Evolutionary conservation across 1,284 basidiomycete species (phyloP).

Genomic region (Trichosporon sp.): DNA sequence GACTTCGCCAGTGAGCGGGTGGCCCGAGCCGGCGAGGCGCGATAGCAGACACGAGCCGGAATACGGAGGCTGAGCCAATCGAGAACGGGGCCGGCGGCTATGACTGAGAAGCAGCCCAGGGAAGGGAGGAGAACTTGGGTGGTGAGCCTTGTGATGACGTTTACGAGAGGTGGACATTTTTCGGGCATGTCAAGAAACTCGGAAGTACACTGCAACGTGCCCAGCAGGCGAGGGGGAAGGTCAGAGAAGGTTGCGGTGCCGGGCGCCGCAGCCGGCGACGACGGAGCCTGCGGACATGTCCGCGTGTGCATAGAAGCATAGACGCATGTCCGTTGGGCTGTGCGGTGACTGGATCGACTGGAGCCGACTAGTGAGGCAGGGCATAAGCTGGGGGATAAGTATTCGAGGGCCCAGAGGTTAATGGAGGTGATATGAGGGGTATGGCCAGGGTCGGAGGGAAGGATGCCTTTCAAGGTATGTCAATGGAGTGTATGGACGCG

Average conservation of each 20-base stretch:
- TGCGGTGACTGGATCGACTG: no score
- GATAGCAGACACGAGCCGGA: no score
- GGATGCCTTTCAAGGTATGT: background rate
- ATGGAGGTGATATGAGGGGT: background rate
- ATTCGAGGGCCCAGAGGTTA: background rate
- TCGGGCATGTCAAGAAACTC: background rate
- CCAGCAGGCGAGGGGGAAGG: background rate
- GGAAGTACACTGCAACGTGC: background rate
- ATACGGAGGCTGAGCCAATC: background rate
- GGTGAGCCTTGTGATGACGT: constrained; percentile 7
- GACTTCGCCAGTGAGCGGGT: no score
- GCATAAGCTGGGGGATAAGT: background rate
- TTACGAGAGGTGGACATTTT: constrained; percentile 2
- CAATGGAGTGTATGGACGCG: background rate
- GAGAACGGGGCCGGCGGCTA: constrained; percentile 6
- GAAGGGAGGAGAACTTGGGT: background rate
- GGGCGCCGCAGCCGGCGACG: no score
- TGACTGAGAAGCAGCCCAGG: background rate
- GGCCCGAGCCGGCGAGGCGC: no score
- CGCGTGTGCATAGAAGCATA: background rate
- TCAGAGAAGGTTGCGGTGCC: background rate
- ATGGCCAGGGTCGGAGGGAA: background rate
- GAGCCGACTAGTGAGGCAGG: background rate
- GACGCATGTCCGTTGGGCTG: background rate
- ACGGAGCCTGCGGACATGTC: background rate